A percentile compares a stretch with the other conserved stretches of the same genome.
Evolutionary conservation across 306 rosid genomes (phyloP).

Genomic region (Benincasa hispida): DNA sequence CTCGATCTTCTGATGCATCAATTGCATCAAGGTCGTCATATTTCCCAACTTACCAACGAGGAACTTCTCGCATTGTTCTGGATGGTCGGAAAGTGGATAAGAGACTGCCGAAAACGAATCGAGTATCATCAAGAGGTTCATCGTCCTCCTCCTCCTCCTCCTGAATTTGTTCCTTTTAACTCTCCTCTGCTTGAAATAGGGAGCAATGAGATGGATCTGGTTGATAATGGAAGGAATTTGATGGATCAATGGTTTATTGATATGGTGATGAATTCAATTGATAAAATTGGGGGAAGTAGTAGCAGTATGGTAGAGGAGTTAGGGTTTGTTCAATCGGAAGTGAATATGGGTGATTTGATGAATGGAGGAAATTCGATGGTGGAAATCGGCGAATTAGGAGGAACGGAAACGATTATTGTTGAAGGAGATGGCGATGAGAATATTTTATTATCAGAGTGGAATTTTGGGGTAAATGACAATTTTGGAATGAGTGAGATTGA

Average conservation of each 20-base stretch:
- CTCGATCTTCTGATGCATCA: constrained; percentile 14
- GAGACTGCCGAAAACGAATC: background rate
- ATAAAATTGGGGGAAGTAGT: background rate
- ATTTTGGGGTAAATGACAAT: background rate
- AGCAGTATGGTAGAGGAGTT: background rate
- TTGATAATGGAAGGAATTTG: background rate
- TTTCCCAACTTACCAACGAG: background rate
- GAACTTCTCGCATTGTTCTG: constrained; percentile 10
- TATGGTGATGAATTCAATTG: constrained; percentile 5
- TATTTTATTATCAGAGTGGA: background rate
- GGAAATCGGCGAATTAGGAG: background rate
- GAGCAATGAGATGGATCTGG: background rate
- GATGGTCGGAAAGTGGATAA: constrained; percentile 5
- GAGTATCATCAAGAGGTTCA: background rate
- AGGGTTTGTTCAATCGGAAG: background rate
- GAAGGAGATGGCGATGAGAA: background rate
- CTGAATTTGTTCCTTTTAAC: background rate
- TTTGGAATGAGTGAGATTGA: background rate
- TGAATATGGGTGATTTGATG: background rate
- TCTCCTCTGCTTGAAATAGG: background rate
- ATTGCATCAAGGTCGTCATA: constrained; percentile 7
- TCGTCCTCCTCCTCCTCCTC: background rate
- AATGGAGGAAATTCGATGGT: background rate
- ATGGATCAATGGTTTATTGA: constrained; percentile 17
- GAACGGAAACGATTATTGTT: background rate